phyloP scores from a whole-genome alignment of 345 rosid species.

The Ceriops tagal region DNA sequence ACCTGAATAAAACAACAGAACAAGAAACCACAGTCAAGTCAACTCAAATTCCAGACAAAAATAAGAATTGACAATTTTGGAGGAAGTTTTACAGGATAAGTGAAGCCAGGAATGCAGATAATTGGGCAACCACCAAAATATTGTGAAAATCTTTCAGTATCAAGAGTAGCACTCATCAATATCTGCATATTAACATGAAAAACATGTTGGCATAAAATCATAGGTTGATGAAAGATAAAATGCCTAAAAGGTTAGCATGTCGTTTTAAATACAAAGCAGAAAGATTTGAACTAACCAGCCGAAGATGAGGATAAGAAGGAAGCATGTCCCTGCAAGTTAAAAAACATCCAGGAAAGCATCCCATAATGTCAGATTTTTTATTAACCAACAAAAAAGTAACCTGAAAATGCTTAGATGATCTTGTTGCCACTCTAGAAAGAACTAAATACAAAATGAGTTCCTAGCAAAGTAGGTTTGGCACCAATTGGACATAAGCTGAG shows the following conservation, averaged over 20 bases:
- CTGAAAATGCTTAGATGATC: too few relatives aligned
- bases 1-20: conserved; percentile 47
- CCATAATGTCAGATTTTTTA: too few relatives aligned
- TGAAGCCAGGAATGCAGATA: conserved; percentile 86
- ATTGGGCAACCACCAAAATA: conserved; percentile 97
- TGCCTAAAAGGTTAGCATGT: background rate
- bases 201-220: background rate
- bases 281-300: conserved; percentile 65
- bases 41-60: conserved; percentile 11
- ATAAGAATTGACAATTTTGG: conserved; percentile 2
- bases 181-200: conserved; percentile 42
- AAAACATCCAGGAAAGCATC: too few relatives aligned
- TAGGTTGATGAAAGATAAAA: background rate
- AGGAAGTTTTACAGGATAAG: conserved; percentile 63
- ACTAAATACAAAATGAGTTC: too few relatives aligned
- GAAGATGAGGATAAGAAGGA: conserved; percentile 70
- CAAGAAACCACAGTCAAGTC: conserved; percentile 10
- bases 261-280: background rate
- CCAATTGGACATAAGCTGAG: too few relatives aligned
- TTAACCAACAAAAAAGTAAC: too few relatives aligned
- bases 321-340: conserved; percentile 75
- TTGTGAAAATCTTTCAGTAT: conserved; percentile 79
- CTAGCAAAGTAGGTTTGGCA: too few relatives aligned
- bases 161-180: conserved; percentile 95
- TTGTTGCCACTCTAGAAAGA: too few relatives aligned